Conservation (phyloP, 257 asterid genomes). For the Phtheirospermum japonicum region DNA sequence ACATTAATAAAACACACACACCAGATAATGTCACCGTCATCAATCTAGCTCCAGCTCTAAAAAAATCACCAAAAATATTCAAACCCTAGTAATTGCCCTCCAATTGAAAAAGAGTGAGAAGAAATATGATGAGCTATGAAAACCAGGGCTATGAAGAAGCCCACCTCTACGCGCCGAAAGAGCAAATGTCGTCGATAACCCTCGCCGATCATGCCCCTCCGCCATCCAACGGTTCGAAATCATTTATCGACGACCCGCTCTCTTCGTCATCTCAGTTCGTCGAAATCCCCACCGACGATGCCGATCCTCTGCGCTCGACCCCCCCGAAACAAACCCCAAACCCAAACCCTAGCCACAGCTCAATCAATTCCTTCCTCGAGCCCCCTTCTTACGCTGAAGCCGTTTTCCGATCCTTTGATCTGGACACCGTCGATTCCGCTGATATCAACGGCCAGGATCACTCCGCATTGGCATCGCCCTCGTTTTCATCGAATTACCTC, state of each 20-base stretch:
- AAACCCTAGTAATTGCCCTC: slow-evolving; percentile 10
- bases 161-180: slow-evolving; percentile 48
- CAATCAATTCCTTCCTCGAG: slow-evolving; percentile 74
- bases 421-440: slow-evolving; percentile 40
- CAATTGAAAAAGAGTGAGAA: slow-evolving; percentile 20
- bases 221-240: slow-evolving; percentile 41
- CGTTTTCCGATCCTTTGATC: slow-evolving; percentile 78
- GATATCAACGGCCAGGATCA: slow-evolving; percentile 50
- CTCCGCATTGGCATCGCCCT: slow-evolving; percentile 41
- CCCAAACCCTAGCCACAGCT: slow-evolving; percentile 44
- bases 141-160: slow-evolving; percentile 57
- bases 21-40: slow-evolving; percentile 15
- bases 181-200: slow-evolving; percentile 56
- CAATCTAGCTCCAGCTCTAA: background rate
- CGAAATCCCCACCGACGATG: slow-evolving; percentile 52
- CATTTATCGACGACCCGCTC: slow-evolving; percentile 47
- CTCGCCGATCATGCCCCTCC: slow-evolving; percentile 51
- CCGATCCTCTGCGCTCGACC: slow-evolving; percentile 37
- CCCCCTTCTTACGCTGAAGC: slow-evolving; percentile 99
- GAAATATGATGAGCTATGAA: slow-evolving; percentile 74
- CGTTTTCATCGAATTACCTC: slow-evolving; percentile 44
- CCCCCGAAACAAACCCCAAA: slow-evolving; percentile 33
- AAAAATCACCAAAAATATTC: slow-evolving; percentile 9
- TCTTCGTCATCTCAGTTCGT: slow-evolving; percentile 50
- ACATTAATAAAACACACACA: background rate